phyloP scores from a whole-genome alignment of 2,329 filamentous ascomycete genomes.

The Colletotrichum acutatum region DNA sequence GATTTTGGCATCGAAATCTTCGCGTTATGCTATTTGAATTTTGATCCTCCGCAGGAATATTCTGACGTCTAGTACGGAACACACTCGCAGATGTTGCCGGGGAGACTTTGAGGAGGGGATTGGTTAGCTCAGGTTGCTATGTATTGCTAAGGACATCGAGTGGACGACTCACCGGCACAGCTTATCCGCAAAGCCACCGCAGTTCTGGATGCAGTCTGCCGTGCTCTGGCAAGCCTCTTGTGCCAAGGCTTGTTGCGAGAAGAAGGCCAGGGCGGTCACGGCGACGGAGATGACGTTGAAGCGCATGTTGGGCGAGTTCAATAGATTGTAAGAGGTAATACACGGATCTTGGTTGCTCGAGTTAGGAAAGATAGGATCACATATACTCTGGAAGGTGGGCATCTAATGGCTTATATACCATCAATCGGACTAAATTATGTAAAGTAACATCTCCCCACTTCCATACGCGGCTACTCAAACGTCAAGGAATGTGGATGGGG shows the following conservation, averaged over 20 bases:
- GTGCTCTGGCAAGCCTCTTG: background rate
- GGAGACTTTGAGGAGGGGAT: background rate
- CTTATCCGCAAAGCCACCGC: background rate
- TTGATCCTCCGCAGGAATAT: background rate
- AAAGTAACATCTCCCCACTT: background rate
- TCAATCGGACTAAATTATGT: background rate
- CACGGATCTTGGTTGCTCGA: too few relatives aligned
- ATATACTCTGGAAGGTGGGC: background rate
- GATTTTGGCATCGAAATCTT: too few relatives aligned
- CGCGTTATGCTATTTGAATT: too few relatives aligned
- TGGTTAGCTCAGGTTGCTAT: background rate
- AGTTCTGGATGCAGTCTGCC: background rate
- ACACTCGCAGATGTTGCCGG: background rate
- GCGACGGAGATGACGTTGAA: background rate
- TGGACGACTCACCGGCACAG: conserved; percentile 39
- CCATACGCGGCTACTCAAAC: background rate
- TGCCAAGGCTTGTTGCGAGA: background rate
- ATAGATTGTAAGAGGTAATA: too few relatives aligned
- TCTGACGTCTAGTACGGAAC: background rate
- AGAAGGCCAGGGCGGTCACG: background rate
- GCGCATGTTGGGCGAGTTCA: background rate
- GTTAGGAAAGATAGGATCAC: background rate
- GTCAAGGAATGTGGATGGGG: background rate
- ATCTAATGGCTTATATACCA: background rate
- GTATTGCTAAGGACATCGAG: background rate